Evolutionary conservation across 73 alveolate genomes (phyloP).

Genomic region (Paramecium primaurelia): DNA sequence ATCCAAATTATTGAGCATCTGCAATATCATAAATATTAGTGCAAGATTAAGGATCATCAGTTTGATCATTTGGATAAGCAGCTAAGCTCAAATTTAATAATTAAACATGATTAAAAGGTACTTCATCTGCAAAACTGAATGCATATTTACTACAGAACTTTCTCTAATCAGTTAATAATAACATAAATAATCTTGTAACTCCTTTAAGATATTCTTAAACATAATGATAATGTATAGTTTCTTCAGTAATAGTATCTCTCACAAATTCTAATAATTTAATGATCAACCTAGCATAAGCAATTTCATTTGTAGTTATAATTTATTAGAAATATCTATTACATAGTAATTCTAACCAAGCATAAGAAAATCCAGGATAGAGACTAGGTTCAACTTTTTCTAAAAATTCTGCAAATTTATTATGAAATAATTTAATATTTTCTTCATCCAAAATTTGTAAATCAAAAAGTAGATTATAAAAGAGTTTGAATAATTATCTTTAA

Average conservation of each 20-base stretch:
- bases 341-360: constrained; percentile 96
- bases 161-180: neutral
- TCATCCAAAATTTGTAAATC: constrained; percentile 67
- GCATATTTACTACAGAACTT: neutral
- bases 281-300: neutral
- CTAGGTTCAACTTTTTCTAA: constrained; percentile 85
- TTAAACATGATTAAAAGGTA: constrained; percentile 32
- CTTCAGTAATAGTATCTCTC: constrained; percentile 28
- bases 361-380: constrained; percentile 92
- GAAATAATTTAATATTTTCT: constrained; percentile 39
- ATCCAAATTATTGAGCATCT: neutral
- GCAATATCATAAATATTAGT: neutral
- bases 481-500: constrained; percentile 86
- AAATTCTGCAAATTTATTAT: constrained; percentile 78
- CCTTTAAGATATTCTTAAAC: constrained; percentile 20
- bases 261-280: constrained; percentile 31
- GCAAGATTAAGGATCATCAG: constrained; percentile 4
- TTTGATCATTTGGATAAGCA: neutral
- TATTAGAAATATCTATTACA: constrained; percentile 82
- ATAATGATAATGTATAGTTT: neutral
- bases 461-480: constrained; percentile 74
- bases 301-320: neutral
- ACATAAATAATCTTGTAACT: neutral
- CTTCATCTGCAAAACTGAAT: constrained; percentile 2
- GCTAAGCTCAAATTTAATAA: constrained; percentile 22